Conservation (phyloP, 1,139 yeast genomes). For the Debaryomycetaceae sp. region DNA sequence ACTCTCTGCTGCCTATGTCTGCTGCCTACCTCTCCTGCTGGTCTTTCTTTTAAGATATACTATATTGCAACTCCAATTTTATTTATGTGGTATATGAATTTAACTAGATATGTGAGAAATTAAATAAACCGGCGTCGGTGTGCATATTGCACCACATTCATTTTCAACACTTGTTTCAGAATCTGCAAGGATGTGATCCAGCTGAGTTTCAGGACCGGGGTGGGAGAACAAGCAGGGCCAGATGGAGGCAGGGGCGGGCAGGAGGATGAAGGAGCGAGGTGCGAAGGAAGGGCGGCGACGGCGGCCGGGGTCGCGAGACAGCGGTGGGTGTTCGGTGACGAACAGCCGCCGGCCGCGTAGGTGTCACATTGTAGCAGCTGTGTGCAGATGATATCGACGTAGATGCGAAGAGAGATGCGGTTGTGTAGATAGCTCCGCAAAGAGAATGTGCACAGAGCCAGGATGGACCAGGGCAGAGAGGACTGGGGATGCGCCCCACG, state of each 20-base stretch:
- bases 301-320: background rate
- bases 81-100: background rate
- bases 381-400: background rate
- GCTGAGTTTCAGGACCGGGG: background rate
- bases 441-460: background rate
- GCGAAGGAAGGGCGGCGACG: background rate
- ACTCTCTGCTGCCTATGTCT: background rate
- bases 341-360: no score
- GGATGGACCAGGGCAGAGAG: no score
- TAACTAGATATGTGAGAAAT: background rate
- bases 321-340: no score
- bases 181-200: slow-evolving; percentile 2
- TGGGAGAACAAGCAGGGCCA: background rate
- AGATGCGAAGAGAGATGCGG: background rate
- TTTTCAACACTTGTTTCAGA: slow-evolving; percentile 3
- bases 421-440: background rate
- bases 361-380: background rate
- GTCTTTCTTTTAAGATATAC: background rate
- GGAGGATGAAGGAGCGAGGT: background rate
- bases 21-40: background rate
- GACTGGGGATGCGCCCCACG: no score
- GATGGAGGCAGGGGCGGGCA: background rate
- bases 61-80: background rate
- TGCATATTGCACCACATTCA: background rate
- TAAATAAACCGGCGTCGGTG: background rate